Evolutionary conservation across 2,329 filamentous ascomycete genomes (phyloP).

Genomic region (Exophiala dermatitidis): DNA sequence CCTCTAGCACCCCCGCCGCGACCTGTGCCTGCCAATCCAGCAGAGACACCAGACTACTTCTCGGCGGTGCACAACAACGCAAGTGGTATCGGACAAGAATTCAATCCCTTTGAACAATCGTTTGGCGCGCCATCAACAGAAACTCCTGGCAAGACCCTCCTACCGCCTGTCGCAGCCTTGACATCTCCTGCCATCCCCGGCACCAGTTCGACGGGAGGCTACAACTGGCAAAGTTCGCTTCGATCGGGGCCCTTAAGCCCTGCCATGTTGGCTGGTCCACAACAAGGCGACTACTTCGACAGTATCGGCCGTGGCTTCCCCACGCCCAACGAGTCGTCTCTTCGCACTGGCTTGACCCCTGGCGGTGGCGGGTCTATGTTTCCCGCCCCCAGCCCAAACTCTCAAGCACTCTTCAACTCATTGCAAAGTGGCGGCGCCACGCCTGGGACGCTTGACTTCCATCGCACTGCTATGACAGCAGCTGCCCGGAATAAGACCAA

Average conservation of each 20-base stretch:
- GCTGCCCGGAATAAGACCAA: constrained; percentile 59
- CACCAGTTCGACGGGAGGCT: constrained; percentile 59
- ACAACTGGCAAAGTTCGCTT: constrained; percentile 72
- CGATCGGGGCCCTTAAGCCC: constrained; percentile 90
- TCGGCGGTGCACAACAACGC: constrained; percentile 48
- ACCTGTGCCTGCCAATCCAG: constrained; percentile 43
- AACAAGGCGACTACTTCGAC: constrained; percentile 72
- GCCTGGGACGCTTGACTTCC: constrained; percentile 86
- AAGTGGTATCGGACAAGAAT: constrained; percentile 55
- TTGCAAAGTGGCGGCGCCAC: constrained; percentile 76
- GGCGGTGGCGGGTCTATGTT: constrained; percentile 97
- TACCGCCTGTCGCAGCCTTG: constrained; percentile 83
- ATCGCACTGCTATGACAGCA: constrained; percentile 80
- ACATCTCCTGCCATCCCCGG: constrained; percentile 84
- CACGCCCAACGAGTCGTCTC: constrained; percentile 91
- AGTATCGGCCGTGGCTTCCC: constrained; percentile 81
- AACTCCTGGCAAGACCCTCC: constrained; percentile 71
- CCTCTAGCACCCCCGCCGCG: constrained; percentile 65
- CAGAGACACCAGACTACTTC: constrained; percentile 63
- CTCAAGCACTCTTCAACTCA: constrained; percentile 72
- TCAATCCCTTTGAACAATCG: constrained; percentile 94
- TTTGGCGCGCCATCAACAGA: constrained; percentile 65
- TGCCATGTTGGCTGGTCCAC: constrained; percentile 87
- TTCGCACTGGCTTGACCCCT: constrained; percentile 84
- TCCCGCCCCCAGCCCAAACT: constrained; percentile 80